Base-by-base conservation (phyloP, 1,284 basidiomycete species). In the Ganoderma boninense region DNA sequence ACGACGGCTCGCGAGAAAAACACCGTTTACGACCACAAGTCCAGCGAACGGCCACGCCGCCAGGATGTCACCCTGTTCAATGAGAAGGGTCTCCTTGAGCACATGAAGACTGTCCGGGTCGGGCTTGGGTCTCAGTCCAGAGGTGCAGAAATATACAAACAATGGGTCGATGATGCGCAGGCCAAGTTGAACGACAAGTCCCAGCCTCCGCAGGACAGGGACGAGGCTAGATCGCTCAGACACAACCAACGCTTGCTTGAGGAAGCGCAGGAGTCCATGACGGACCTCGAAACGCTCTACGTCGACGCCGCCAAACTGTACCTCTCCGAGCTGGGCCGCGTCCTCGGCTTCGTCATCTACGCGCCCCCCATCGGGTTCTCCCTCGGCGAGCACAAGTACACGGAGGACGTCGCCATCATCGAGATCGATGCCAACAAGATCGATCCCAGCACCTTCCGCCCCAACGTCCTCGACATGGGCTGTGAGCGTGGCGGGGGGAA, bases 361-460 rank as follows among this genome's bases (percentile, higher is more conserved):
- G 75, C 80, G 13, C 74, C 74, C 46, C 75, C 78, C 74, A 77
- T 84, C 71, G 44, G 59, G 63, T 11, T 77, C 70, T 43, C 54
- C 68, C 32, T 38, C 66, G 73, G 70, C 60, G 57, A 71, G 32
- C 73, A 79, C 4, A 46, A 73, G 0, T 82, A 73, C 64, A 81
- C 79, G 20, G 76, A 80, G n/a, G 80, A 84, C 64, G 82, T 72
- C 70, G 83, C 74, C 6, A 68, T 84, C 49, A 69, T 85, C 75
- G 65, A 81, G 72, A 71, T 83, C 26, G 69, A 80, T 73, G 61
- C 77, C 49, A 23, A 70, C 72, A 83, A 78, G 76, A 69, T 84
- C 23, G 13, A 54, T 11, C 8, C 49, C 23, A 14, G 14, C 13
- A 14, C 49, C 49, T 54, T 54, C 49, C 23, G 49, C 23, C 23